Base-by-base conservation (phyloP, 2,329 filamentous ascomycete species). In the Penicillium sp. region DNA sequence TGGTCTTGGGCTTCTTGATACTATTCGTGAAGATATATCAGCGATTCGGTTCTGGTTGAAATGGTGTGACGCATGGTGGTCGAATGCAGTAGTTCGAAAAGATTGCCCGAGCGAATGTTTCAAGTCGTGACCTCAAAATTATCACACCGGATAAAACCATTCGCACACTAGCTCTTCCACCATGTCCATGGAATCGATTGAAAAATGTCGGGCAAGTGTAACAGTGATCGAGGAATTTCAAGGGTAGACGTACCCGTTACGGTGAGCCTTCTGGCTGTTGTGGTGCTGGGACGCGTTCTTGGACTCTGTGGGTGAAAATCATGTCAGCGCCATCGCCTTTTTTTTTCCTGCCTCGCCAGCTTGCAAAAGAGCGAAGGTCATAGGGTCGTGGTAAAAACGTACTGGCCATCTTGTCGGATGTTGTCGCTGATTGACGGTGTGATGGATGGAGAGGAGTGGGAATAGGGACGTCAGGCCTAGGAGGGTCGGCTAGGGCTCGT, bases 261-360 rank as follows among this genome's bases (percentile, higher is more conserved):
- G 88, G 89, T 99, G 94, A 83, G 92, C 92, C 90, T 99, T 99
- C 85, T 89, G 89, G 80, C 86, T 87, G 88, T 94, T 89, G 84
- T 97, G 97, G 85, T 97, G 92, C 86, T 97, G 93, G 76, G 93
- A 97, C 83, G 91, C 95, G 89, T 97, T 97, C 92, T 97, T 97
- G 75, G 94, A 97, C 87, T 97, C 92, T 97, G 78, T 57, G 58
- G 35, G 61, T 56, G 61, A 50, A 68, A 50, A 57, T 52, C 54
- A 62, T 53, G 65, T 73, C 63, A 73, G 70, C 57, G 55, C 64
- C 53, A 46, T 62, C 44, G 54, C 51, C 18, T 29, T 54, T 26
- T 53, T 39, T 53, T 42, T 57, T 42, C 42, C 38, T 49, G 31
- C 44, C 26, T 53, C 18, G 37, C 7, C 22, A 38, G 42, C 34